These are phyloP conservation scores for Cryptococcus sp. DNA, from an alignment of 1,284 basidiomycete genomes.

Conservation along the genomic window DNA sequence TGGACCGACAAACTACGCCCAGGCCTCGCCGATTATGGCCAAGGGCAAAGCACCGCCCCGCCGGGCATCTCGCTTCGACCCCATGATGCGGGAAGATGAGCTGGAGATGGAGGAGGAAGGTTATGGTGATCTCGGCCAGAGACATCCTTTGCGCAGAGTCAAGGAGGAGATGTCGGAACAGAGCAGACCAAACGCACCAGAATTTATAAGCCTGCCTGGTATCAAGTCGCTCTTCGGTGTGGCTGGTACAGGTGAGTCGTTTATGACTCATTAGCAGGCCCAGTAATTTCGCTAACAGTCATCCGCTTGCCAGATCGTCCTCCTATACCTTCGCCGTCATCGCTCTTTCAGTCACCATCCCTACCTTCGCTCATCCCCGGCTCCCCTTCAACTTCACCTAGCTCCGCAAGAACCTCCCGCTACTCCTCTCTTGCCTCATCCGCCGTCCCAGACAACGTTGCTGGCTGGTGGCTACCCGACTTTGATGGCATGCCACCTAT, in stretches of 20 bases:
- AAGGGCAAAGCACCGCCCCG: constrained; percentile 6
- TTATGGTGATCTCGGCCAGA: constrained; percentile 41
- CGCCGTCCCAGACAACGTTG: constrained; percentile 21
- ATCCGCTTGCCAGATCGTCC: constrained; percentile 16
- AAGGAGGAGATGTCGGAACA: constrained; percentile 33
- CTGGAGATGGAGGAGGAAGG: constrained; percentile 33
- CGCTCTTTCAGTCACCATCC: constrained; percentile 29
- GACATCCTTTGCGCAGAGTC: constrained; percentile 43
- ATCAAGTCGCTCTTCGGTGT: constrained; percentile 30
- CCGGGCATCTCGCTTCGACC: constrained; percentile 43
- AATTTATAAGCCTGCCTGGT: constrained; percentile 33
- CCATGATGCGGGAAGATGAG: constrained; percentile 36
- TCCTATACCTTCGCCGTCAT: constrained; percentile 22
- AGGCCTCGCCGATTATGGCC: no score
- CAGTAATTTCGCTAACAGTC: constrained; percentile 25
- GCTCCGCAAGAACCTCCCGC: constrained; percentile 39
- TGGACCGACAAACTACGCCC: no score
- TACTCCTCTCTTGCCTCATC: constrained; percentile 46
- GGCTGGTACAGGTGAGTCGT: not conserved
- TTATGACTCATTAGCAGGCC: constrained; percentile 32
- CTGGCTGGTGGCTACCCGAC: constrained; percentile 48
- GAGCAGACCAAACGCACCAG: not conserved
- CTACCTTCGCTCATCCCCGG: constrained; percentile 32
- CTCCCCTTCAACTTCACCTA: constrained; percentile 44
- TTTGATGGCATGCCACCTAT: constrained; percentile 20